A percentile compares a stretch with the other conserved stretches of the same genome.
These are phyloP conservation scores for Globisporangium polare DNA, from an alignment of 352 stramenopile species.

Conservation along the genomic window DNA sequence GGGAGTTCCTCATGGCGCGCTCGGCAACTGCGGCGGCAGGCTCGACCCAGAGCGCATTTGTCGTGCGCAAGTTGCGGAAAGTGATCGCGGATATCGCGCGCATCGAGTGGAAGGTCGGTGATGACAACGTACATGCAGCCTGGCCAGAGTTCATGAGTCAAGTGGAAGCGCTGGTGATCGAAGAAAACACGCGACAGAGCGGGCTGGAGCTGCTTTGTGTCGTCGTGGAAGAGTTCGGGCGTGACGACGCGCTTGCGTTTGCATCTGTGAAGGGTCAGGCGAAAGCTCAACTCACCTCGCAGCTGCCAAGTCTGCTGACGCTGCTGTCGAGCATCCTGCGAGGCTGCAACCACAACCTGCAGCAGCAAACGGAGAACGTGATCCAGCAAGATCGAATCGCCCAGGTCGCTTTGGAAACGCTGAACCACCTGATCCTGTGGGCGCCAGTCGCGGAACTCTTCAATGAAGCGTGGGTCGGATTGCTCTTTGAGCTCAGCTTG, in stretches of 20 bases:
- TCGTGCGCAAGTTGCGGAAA: constrained; percentile 66
- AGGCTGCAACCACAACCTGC: constrained; percentile 39
- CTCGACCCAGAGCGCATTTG: constrained; percentile 42
- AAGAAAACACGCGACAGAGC: constrained; percentile 32
- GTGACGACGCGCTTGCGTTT: constrained; percentile 54
- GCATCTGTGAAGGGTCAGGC: constrained; percentile 43
- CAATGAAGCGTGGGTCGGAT: constrained; percentile 47
- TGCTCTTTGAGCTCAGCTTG: constrained; percentile 55
- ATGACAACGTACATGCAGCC: constrained; percentile 2
- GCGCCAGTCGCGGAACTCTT: constrained; percentile 50
- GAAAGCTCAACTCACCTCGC: constrained; percentile 30
- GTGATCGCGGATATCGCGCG: constrained; percentile 66
- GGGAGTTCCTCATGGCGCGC: constrained; percentile 43
- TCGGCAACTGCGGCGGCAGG: neutral
- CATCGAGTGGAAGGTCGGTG: constrained; percentile 39
- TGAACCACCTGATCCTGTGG: constrained; percentile 52
- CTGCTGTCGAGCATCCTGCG: constrained; percentile 48
- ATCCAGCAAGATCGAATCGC: constrained; percentile 43
- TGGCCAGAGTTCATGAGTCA: constrained; percentile 70
- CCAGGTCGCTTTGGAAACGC: constrained; percentile 44
- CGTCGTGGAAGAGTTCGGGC: constrained; percentile 68
- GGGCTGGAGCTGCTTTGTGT: constrained; percentile 59
- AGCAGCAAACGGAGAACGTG: constrained; percentile 16
- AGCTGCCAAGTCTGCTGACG: constrained; percentile 47
- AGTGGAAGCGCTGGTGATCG: constrained; percentile 50